These are phyloP conservation scores for Mycena galericulata DNA, from an alignment of 768 basidiomycete species.

Conservation along the genomic window DNA sequence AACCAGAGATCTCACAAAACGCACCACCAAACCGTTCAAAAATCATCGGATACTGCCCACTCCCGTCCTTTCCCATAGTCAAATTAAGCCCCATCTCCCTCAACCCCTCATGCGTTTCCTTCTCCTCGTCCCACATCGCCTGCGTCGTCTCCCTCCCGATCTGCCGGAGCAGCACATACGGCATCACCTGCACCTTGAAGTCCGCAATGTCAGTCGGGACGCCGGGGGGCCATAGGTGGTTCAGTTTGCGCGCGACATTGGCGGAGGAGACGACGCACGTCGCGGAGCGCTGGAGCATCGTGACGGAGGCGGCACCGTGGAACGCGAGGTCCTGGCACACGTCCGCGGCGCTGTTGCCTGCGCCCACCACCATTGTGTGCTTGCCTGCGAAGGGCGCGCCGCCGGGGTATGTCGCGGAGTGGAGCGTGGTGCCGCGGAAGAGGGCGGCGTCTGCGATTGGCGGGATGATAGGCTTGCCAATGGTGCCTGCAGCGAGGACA, in stretches of 20 bases:
- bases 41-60: constrained; percentile 17
- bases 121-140: constrained; percentile 14
- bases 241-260: constrained; percentile 2
- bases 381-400: constrained; percentile 46
- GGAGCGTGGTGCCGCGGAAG: constrained; percentile 49
- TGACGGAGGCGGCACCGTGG: constrained; percentile 47
- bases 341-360: constrained; percentile 53
- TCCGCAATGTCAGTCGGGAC: constrained; percentile 39
- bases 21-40: constrained; percentile 24
- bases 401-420: constrained; percentile 46
- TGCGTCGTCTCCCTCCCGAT: constrained; percentile 23
- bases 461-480: constrained; percentile 50
- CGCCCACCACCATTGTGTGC: constrained; percentile 52
- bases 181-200: constrained; percentile 29
- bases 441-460: constrained; percentile 35
- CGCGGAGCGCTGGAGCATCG: constrained; percentile 57
- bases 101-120: constrained; percentile 12
- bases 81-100: constrained; percentile 9
- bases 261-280: constrained; percentile 46
- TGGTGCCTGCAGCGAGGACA: constrained; percentile 53
- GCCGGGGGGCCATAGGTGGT: constrained; percentile 28
- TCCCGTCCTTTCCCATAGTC: constrained; percentile 15
- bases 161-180: constrained; percentile 5
- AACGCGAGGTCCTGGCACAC: constrained; percentile 52
- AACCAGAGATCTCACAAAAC: not conserved